Evolutionary conservation across 257 asterid genomes (phyloP), one percentile per base, ranked within the genome.

Genomic region (Scutellaria minor): DNA sequence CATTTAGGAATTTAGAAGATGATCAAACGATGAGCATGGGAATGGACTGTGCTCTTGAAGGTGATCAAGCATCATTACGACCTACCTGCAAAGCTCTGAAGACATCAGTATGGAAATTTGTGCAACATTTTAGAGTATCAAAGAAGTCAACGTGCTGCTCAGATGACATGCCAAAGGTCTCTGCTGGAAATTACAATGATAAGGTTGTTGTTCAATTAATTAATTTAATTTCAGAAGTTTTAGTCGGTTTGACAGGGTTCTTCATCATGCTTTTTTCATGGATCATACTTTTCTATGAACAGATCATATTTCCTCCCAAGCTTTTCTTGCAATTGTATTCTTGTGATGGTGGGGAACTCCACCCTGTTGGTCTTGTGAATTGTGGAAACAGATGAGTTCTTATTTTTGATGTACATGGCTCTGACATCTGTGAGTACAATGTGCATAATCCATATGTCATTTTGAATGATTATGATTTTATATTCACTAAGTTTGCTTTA

Each of bases 301-400:
- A 83, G 87, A 72, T 61, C 48, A 41, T 80, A 51, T 77, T 80
- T 75, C 77, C 82, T 11, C 65, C 64, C 39, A 68, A 80, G 85
- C 82, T 83, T 50, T 83, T 83, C 73, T 46, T 56, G 66, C 78
- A 83, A 68, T 66, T 80, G 74, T 83, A 83, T 73, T 77, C 79
- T 31, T 66, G 69, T 68, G 71, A 59, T 40, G 68, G 54, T 7
- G 6, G 71, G 73, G 77, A 75, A 58, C 78, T 83, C 69, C 85
- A 63, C 44, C 87, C 87, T 5, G 80, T 83, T 80, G 85, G 87
- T 75, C 85, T 83, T 45, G 37, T 54, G 24, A 83, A 83, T 70
- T 78, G 81, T 78, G 85, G 87, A 67, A 83, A 80, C 59, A 80
- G 85, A 83, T 80, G 60, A 35, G 66, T 67, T 62, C 62, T 63